phyloP scores from a whole-genome alignment of 2,329 filamentous ascomycete species.

The Colletotrichum orchidophilum region DNA sequence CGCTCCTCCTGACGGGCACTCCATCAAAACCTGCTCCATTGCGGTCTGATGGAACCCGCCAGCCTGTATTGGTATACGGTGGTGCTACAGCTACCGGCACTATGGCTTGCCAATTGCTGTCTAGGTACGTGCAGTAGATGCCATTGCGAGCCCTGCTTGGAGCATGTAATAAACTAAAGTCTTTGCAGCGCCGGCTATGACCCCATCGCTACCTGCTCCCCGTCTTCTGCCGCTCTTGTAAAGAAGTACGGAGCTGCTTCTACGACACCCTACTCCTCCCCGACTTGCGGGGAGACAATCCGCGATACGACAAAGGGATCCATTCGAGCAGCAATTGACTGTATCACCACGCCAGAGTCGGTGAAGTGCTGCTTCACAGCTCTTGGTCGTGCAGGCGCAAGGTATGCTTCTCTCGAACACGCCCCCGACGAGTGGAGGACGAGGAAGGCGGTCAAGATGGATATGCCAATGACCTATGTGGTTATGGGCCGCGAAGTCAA shows the following conservation, averaged over 20 bases:
- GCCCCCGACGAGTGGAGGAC: constrained; percentile 36
- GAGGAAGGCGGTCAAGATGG: constrained; percentile 36
- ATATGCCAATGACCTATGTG: constrained; percentile 37
- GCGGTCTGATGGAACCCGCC: constrained; percentile 2
- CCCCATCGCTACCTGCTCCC: background rate
- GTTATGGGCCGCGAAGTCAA: constrained; percentile 11
- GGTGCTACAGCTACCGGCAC: constrained; percentile 41
- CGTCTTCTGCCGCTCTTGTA: background rate
- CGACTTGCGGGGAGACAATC: background rate
- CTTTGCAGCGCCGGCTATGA: background rate
- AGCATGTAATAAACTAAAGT: background rate
- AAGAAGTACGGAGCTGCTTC: background rate
- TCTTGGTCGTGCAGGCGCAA: constrained; percentile 40
- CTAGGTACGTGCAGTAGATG: constrained; percentile 31
- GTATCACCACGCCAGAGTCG: constrained; percentile 8
- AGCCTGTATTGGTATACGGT: constrained; percentile 42
- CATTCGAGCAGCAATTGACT: background rate
- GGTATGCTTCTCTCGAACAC: constrained; percentile 44
- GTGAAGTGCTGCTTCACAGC: constrained; percentile 38
- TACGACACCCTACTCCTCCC: background rate
- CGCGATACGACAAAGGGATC: background rate
- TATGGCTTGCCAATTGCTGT: constrained; percentile 42
- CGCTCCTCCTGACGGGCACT: background rate
- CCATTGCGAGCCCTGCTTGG: too few species aligned
- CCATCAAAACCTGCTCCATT: constrained; percentile 32